Evolutionary conservation across 164 flowering plant species (phyloP), one percentile per base, ranked within the genome.

Genomic region (Platanus orientalis): DNA sequence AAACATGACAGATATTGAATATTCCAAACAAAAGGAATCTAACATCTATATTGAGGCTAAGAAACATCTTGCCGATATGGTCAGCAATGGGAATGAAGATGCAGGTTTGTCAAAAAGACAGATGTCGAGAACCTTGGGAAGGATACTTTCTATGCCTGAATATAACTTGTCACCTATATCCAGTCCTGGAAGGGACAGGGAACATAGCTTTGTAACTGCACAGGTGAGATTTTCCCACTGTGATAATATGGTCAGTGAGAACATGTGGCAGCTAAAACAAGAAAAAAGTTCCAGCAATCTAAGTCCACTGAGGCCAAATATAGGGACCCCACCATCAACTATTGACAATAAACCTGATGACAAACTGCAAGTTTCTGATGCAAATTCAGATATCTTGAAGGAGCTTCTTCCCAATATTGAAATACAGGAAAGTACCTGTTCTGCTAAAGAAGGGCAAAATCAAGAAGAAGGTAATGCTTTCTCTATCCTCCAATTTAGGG

Each of bases 51-150:
- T 67, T 53, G 93, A 91, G 65, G 97, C 89, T 20, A 89, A 81
- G 73, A 89, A 81, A 68, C 95, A 91, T 79, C 87, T 94, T 19
- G 74, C 82, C 13, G 93, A 94, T 61, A 80, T 91, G 84, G 68
- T 94, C 65, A 78, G 57, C 56, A 68, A 28, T 64, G 84, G 78
- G 24, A 75, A 81, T 66, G 84, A 75, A 25, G 65, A 68, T 58
- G 76, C 65, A 4, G 75, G 74, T 44, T 59, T 49, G 32, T 54
- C 75, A n/a, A 59, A 63, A 24, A 56, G 69, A 65, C 71, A 71
- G 42, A 55, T 32, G 30, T 78, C 86, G 1, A 80, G 76, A 80
- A 67, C 85, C n/a, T 69, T 87, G 16, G 96, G 89, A 53, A 81
- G 85, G 69, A 82, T 91, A 58, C 78, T 89, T 40, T 77, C 90